phyloP scores from a whole-genome alignment of 2,329 filamentous ascomycete genomes.

The Harringtonia lauricola region DNA sequence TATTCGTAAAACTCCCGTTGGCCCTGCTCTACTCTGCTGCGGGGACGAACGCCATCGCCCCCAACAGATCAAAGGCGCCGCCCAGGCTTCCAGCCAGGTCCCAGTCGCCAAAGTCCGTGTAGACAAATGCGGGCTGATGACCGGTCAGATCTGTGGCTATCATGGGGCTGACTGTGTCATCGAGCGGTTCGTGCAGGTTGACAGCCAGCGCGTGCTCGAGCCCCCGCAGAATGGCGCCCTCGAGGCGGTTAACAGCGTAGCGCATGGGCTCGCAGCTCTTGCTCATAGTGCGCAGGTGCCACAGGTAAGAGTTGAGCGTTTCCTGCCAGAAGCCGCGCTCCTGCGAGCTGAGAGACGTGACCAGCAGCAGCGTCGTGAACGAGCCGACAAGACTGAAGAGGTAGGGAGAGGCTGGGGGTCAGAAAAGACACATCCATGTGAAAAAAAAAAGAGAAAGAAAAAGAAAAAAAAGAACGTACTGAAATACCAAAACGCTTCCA shows the following conservation, averaged over 20 bases:
- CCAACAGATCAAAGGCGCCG: constrained; percentile 20
- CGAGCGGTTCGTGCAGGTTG: constrained; percentile 20
- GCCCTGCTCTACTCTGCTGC: no score
- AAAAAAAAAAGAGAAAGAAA: neutral
- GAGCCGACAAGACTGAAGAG: constrained; percentile 27
- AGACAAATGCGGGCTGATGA: no score
- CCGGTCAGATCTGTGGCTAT: constrained; percentile 12
- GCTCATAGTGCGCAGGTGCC: constrained; percentile 24
- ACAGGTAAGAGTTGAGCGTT: constrained; percentile 22
- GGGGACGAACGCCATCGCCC: constrained; percentile 15
- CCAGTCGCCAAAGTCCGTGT: constrained; percentile 23
- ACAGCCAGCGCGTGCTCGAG: constrained; percentile 24
- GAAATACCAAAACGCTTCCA: constrained; percentile 17
- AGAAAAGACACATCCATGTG: no score
- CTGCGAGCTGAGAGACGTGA: constrained; percentile 20
- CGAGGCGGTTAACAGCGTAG: constrained; percentile 25
- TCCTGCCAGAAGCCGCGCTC: constrained; percentile 22
- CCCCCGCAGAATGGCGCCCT: constrained; percentile 25
- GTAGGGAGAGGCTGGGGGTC: constrained; percentile 18
- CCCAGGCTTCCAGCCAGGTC: constrained; percentile 17
- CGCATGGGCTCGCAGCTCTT: constrained; percentile 24
- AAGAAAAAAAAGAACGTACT: neutral
- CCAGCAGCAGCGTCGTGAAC: constrained; percentile 26
- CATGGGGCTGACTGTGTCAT: constrained; percentile 19
- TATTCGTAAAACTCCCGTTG: no score